Evolutionary conservation across 2,329 filamentous ascomycete species (phyloP), one percentile per base, ranked within the genome.

Genomic region (Fusarium sacchari): DNA sequence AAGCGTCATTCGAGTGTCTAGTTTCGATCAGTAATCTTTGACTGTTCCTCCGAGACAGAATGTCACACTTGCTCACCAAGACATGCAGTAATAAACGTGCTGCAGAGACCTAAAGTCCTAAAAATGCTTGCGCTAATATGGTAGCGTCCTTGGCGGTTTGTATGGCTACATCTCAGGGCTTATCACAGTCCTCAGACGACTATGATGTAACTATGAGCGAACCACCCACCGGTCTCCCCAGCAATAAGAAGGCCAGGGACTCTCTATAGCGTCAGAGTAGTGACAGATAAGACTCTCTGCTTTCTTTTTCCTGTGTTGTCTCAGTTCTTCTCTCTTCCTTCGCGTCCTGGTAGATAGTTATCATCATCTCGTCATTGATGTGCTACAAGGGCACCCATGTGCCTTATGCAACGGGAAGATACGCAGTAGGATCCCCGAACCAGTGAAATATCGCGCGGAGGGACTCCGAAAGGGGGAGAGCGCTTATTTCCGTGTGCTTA

Each of bases 71-170:
- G 8, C 18, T 46, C 18, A 22, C 43, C 20, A n/a, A n/a, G n/a
- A n/a, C n/a, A 10, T 22, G 43, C 43, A 20, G 8, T 20, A 8
- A 47, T 6, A 30, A n/a, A n/a, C 20, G 9, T 3, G 44, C 5
- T 30, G 1, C 0, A 7, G 5, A 10, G 15, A 7, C 12, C 12
- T 2, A 15, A 15, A 46, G 12, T 17, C 18, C 6, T 22, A 30
- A n/a, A 30, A 20, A 15, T 30, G 8, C 13, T 22, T 47, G 17
- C 13, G 3, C 9, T 20, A 47, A 47, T 47, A 28, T 26, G 17
- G 7, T 5, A 44, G 24, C 20, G 11, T 6, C 24, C 11, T 26
- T 20, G 6, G 15, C 7, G 43, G 43, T 24, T 7, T 7, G 12
- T 17, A 37, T 18, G 17, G 7, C n/a, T 9, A 18, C 17, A 18